phyloP scores from a whole-genome alignment of 371 early-diverging fungal species.

The Basidiobolus meristosporus region DNA sequence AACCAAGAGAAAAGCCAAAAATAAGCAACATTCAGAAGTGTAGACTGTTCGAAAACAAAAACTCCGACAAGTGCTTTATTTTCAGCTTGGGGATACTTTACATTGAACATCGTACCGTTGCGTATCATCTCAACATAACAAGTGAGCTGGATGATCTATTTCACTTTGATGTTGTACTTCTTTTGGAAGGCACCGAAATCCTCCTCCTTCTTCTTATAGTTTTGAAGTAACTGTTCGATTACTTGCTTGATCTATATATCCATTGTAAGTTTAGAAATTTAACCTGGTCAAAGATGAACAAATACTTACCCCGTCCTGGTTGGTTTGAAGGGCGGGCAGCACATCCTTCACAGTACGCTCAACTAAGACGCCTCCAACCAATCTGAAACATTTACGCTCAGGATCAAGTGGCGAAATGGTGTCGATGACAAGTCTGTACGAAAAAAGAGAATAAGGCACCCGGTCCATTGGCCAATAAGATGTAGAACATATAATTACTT shows the following conservation, averaged over 20 bases:
- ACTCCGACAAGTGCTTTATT: no score
- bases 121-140: no score
- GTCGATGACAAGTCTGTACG: slow-evolving; percentile 69
- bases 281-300: not conserved
- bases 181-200: slow-evolving; percentile 73
- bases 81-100: no score
- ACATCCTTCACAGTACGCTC: slow-evolving; percentile 86
- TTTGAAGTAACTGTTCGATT: slow-evolving; percentile 47
- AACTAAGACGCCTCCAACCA: slow-evolving; percentile 84
- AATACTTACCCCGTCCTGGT: slow-evolving; percentile 58
- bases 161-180: slow-evolving; percentile 23
- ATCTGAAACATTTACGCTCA: slow-evolving; percentile 79
- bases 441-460: not conserved
- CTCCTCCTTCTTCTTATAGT: slow-evolving; percentile 77
- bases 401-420: slow-evolving; percentile 64
- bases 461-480: not conserved
- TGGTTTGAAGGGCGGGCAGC: slow-evolving; percentile 69
- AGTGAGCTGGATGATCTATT: no score
- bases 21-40: no score
- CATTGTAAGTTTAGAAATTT: not conserved
- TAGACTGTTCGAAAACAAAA: no score
- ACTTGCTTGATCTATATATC: slow-evolving; percentile 44
- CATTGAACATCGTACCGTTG: no score
- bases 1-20: no score
- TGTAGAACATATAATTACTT: slow-evolving; percentile 23